These are phyloP conservation scores for Sanghuangporus sanghuang DNA, from an alignment of 1,284 basidiomycete species.

Conservation along the genomic window DNA sequence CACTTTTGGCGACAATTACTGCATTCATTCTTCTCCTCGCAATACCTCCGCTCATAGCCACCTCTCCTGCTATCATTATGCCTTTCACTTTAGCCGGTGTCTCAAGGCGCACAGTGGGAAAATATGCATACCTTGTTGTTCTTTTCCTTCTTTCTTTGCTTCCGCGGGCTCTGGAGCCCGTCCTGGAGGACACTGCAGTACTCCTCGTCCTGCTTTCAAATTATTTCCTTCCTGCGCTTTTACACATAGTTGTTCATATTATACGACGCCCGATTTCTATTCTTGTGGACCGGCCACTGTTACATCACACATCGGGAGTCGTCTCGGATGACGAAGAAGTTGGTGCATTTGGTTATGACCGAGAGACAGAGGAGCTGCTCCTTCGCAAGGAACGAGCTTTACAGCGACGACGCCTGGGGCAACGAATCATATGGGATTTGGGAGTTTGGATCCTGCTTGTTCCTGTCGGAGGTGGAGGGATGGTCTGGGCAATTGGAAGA, in stretches of 20 bases:
- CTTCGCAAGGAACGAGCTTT: constrained; percentile 70
- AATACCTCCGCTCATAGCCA: constrained; percentile 55
- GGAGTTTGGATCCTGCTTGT: constrained; percentile 60
- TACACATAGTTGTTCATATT: constrained; percentile 64
- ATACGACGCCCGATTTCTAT: constrained; percentile 67
- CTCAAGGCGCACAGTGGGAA: constrained; percentile 44
- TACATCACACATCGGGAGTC: constrained; percentile 21
- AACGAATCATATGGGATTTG: constrained; percentile 66
- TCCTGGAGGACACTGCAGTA: constrained; percentile 45
- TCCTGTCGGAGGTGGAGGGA: constrained; percentile 45
- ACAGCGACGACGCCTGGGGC: constrained; percentile 57
- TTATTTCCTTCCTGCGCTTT: constrained; percentile 56
- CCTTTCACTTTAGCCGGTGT: constrained; percentile 38
- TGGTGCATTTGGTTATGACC: constrained; percentile 35
- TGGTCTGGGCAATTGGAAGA: constrained; percentile 49
- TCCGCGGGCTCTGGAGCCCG: constrained; percentile 29
- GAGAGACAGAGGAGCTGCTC: constrained; percentile 43
- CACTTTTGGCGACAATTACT: constrained; percentile 39
- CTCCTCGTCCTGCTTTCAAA: constrained; percentile 45
- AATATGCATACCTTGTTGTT: constrained; percentile 34
- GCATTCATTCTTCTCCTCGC: constrained; percentile 51
- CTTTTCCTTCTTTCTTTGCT: constrained; percentile 41
- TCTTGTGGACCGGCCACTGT: constrained; percentile 37
- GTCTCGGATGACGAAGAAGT: constrained; percentile 21
- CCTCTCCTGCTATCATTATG: constrained; percentile 44